Percentiles rank a stretch among this genome's conserved stretches.
phyloP scores from a whole-genome alignment of 2,329 filamentous ascomycete species.

The Beauveria australis region DNA sequence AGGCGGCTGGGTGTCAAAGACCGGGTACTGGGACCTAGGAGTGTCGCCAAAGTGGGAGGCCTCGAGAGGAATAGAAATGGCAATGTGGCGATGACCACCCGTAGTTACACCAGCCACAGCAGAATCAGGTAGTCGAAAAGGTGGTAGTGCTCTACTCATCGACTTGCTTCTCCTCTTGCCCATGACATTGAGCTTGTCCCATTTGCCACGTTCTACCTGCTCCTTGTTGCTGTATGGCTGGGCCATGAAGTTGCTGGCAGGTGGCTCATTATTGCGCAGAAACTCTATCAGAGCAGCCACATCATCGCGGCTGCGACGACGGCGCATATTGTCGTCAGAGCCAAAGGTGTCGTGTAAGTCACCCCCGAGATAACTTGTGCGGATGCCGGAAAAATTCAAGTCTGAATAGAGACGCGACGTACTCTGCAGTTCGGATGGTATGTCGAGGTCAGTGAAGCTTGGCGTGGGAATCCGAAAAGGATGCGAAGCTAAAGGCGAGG shows the following conservation, averaged over 20 bases:
- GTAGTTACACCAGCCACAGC: slow-evolving; percentile 46
- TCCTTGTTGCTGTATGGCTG: slow-evolving; percentile 24
- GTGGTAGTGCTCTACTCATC: slow-evolving; percentile 20
- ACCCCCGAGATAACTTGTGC: slow-evolving; percentile 11
- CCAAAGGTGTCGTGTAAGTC: slow-evolving; percentile 6
- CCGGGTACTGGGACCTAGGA: slow-evolving; percentile 26
- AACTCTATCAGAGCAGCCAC: slow-evolving; percentile 38
- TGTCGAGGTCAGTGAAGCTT: slow-evolving; percentile 8
- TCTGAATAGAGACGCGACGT: slow-evolving; percentile 1
- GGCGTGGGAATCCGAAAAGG: slow-evolving; percentile 7
- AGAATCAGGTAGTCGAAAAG: slow-evolving; percentile 42
- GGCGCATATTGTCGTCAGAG: background rate
- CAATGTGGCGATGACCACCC: slow-evolving; percentile 48
- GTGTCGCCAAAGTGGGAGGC: slow-evolving; percentile 33
- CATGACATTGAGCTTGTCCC: slow-evolving; percentile 33
- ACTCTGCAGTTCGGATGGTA: slow-evolving; percentile 1
- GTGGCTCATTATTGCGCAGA: slow-evolving; percentile 39
- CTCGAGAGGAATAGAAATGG: slow-evolving; percentile 51
- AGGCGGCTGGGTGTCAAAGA: slow-evolving; percentile 14
- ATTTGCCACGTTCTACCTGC: slow-evolving; percentile 28
- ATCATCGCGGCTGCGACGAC: slow-evolving; percentile 17
- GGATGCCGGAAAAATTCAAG: background rate
- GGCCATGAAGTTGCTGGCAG: slow-evolving; percentile 43
- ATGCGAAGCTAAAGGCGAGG: slow-evolving; percentile 11
- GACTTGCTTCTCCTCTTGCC: slow-evolving; percentile 28